phyloP scores from a whole-genome alignment of 495 filamentous ascomycete species.

The Tuber brumale region DNA sequence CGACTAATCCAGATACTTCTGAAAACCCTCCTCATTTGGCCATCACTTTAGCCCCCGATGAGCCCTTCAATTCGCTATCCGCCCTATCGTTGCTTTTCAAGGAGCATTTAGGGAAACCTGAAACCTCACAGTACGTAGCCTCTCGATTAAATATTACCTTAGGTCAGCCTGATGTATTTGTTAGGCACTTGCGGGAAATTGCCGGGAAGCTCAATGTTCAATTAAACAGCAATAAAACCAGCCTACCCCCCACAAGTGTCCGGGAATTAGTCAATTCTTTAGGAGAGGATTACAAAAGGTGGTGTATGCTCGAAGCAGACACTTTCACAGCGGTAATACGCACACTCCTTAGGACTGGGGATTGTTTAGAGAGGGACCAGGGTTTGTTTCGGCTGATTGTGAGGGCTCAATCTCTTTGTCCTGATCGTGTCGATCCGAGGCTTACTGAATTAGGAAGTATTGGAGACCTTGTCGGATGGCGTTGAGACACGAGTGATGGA shows the following conservation, averaged over 20 bases:
- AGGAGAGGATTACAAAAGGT: constrained; percentile 25
- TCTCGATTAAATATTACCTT: neutral
- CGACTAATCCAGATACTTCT: neutral
- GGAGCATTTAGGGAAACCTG: neutral
- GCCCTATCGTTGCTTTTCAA: neutral
- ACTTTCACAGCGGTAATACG: constrained; percentile 26
- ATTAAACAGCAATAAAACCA: neutral
- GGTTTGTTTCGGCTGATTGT: constrained; percentile 36
- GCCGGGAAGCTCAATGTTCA: neutral
- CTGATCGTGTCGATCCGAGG: constrained; percentile 3
- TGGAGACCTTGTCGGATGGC: constrained; percentile 22
- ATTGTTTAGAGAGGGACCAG: constrained; percentile 31
- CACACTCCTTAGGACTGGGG: constrained; percentile 20
- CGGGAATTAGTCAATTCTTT: constrained; percentile 1
- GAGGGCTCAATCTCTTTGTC: constrained; percentile 14
- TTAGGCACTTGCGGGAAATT: neutral
- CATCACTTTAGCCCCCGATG: neutral
- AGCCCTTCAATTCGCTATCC: neutral
- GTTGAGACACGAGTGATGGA: constrained; percentile 18
- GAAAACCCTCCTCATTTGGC: neutral
- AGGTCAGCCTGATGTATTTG: neutral
- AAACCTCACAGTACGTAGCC: neutral
- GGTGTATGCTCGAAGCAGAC: constrained; percentile 28
- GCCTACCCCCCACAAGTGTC: neutral
- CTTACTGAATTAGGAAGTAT: constrained; percentile 17